phyloP scores from a whole-genome alignment of 768 basidiomycete species.

The Kwoniella dendrophila region DNA sequence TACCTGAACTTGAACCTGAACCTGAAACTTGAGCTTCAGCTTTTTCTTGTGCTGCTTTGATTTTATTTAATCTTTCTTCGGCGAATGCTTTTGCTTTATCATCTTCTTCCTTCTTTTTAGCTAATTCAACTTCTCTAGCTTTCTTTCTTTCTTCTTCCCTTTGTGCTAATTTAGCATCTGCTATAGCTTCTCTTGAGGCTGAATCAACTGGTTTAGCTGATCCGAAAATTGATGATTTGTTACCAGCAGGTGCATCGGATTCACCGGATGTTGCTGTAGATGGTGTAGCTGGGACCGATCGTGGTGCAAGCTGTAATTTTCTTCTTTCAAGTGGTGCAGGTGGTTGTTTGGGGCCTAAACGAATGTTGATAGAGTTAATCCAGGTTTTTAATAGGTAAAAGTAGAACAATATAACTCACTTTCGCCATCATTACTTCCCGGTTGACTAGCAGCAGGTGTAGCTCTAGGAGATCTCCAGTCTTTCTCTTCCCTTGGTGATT shows the following conservation, averaged over 20 bases:
- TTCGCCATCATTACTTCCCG: slow-evolving; percentile 38
- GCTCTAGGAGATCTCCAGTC: slow-evolving; percentile 49
- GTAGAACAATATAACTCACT: background rate
- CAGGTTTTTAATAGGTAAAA: background rate
- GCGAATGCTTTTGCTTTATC: slow-evolving; percentile 35
- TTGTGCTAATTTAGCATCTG: slow-evolving; percentile 48
- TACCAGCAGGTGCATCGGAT: slow-evolving; percentile 63
- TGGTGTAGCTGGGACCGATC: slow-evolving; percentile 67
- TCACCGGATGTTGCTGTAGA: slow-evolving; percentile 66
- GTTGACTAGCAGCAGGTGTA: slow-evolving; percentile 31
- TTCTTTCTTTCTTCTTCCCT: slow-evolving; percentile 46
- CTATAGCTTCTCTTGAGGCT: slow-evolving; percentile 64
- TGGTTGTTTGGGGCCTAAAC: slow-evolving; percentile 57
- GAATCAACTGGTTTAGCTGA: slow-evolving; percentile 87
- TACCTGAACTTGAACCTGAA: too few relatives aligned
- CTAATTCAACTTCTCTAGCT: slow-evolving; percentile 38
- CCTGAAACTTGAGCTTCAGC: slow-evolving; percentile 24
- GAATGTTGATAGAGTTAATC: slow-evolving; percentile 60
- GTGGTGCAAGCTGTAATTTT: slow-evolving; percentile 83
- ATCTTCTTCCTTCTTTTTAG: slow-evolving; percentile 38
- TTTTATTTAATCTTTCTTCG: slow-evolving; percentile 60
- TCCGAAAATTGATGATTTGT: slow-evolving; percentile 77
- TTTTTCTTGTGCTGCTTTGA: slow-evolving; percentile 60
- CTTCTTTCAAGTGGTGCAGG: slow-evolving; percentile 77
- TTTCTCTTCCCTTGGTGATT: slow-evolving; percentile 41